Base-by-base conservation (phyloP, 164 flowering plant genomes). In the Piper longum region DNA sequence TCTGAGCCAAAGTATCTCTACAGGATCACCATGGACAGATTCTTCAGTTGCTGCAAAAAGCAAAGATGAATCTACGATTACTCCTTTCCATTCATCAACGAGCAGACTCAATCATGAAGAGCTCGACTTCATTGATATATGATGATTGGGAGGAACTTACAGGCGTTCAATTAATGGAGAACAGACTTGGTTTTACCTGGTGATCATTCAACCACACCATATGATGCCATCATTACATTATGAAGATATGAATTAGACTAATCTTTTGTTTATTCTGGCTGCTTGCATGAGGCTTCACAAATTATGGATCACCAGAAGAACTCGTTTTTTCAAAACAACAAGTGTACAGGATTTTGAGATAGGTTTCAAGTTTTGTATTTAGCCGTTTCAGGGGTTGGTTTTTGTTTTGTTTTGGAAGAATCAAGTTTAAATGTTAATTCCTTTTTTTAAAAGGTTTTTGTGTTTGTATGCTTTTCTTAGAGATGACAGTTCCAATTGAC, bases 21-120 rank as follows among this genome's bases (percentile, higher is more conserved):
- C 57, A 69, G 75, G 75, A 61, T 85, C 68, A 7, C 83, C 85
- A 7, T 80, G 79, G 81, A 60, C 64, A 2, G 84, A 77, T 66
- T 78, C 87, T 7, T 70, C 83, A 0, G 51, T 63, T 51, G 73
- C 79, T 43, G 2, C 59, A 41, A 62, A 4, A 4, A 67, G 72
- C 57, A 70, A 73, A 44, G 79, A 71, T 16, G 76, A 59, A 18
- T 57, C 36, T 12, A 64, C 60, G 4, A 17, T 9, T 16, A 64
- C 60, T 26, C 13, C n/a, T 48, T 40, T 4, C 7, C 39, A 12
- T 14, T 16, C 62, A 4, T 26, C 55, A 4, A 43, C 42, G 16
- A 45, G 8, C 5, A 45, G 59, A 8, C 62, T 58, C 45, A 45
- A 39, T 42, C 43, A 42, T 57, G 16, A 36, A 26, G 36, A 26